A percentile compares a stretch with the other conserved stretches of the same genome.
These are phyloP conservation scores for Colletotrichum paranaense DNA, from an alignment of 2,329 filamentous ascomycete genomes.

Conservation along the genomic window DNA sequence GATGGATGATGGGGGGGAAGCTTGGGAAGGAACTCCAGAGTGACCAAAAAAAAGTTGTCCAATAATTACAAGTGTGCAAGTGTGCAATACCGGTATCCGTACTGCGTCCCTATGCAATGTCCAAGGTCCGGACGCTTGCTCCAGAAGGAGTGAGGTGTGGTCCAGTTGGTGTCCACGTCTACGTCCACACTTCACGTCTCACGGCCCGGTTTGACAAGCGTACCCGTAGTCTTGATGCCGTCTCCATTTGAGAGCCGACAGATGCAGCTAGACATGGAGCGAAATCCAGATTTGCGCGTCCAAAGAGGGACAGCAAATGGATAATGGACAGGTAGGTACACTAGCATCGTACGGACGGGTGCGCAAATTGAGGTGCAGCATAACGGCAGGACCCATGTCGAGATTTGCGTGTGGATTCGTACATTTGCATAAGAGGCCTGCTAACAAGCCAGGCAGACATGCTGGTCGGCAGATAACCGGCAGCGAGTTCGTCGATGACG, in stretches of 20 bases:
- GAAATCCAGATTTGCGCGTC: neutral
- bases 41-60: neutral
- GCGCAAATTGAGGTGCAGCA: neutral
- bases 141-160: neutral
- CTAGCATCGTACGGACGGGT: neutral
- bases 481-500: slow-evolving; percentile 29
- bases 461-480: slow-evolving; percentile 1
- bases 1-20: neutral
- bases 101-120: neutral
- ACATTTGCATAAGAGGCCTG: neutral
- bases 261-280: neutral
- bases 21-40: neutral
- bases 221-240: neutral
- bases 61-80: neutral
- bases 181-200: neutral
- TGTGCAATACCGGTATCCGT: too few relatives aligned
- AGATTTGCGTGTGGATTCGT: neutral
- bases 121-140: neutral
- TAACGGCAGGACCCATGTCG: neutral
- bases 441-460: neutral
- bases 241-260: neutral
- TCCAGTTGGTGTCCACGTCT: neutral
- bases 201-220: slow-evolving; percentile 11
- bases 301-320: neutral
- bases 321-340: neutral